Percentiles rank a stretch among this genome's conserved stretches.
phyloP scores from a whole-genome alignment of 2,329 filamentous ascomycete genomes.

The Ophiostoma populinum region DNA sequence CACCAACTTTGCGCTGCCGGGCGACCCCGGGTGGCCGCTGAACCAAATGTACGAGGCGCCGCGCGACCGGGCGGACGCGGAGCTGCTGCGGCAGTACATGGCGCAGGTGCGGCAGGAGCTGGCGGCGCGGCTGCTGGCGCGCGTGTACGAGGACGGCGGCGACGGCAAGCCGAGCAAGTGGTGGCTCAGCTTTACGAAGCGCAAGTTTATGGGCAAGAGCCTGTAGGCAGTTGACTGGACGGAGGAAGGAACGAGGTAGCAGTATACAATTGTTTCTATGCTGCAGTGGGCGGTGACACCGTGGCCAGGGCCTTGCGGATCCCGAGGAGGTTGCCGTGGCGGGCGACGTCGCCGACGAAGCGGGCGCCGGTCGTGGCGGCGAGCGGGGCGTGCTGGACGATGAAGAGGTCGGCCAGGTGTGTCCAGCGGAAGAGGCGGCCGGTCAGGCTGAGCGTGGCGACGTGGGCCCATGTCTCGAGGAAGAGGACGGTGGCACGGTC shows the following conservation, averaged over 20 bases:
- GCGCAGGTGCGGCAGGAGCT: conserved; percentile 88
- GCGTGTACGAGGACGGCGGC: conserved; percentile 66
- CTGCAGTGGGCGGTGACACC: no score
- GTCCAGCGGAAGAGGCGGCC: conserved; percentile 53
- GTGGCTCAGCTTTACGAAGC: conserved; percentile 98
- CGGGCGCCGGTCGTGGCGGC: conserved; percentile 26
- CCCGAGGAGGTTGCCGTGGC: conserved; percentile 12
- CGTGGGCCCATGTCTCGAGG: conserved; percentile 83
- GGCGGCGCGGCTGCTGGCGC: conserved; percentile 61
- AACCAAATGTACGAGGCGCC: conserved; percentile 93
- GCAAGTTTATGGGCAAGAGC: conserved; percentile 98
- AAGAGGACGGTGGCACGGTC: conserved; percentile 59
- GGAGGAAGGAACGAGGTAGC: background rate
- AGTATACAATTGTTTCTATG: no score
- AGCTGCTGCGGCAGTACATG: conserved; percentile 76
- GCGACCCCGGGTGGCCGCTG: conserved; percentile 79
- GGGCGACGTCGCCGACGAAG: conserved; percentile 12
- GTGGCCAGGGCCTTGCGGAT: no score
- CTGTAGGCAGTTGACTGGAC: conserved; percentile 28
- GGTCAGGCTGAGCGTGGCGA: conserved; percentile 66
- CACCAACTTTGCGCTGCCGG: conserved; percentile 81
- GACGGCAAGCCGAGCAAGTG: conserved; percentile 63
- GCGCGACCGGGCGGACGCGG: conserved; percentile 71
- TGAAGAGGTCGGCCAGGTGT: conserved; percentile 54
- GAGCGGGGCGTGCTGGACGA: conserved; percentile 65